Base-by-base conservation (phyloP, 768 basidiomycete genomes). In the Mycena alexandri region DNA sequence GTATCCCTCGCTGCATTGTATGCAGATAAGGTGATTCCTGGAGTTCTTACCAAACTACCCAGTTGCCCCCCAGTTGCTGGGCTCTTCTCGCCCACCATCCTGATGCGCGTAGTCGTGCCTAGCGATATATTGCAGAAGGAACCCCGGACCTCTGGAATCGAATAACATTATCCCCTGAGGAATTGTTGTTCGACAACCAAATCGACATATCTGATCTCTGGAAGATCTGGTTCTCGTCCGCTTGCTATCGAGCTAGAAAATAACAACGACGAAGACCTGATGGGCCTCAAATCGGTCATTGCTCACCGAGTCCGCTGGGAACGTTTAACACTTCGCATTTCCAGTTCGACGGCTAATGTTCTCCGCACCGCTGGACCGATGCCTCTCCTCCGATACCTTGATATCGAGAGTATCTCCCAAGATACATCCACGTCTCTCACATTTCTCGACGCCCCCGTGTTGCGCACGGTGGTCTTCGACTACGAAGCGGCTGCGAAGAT, bases 21-120 rank as follows among this genome's bases (percentile, higher is more conserved):
- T n/a, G n/a, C n/a, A n/a, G n/a, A n/a, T n/a, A n/a, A n/a, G n/a
- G n/a, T n/a, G n/a, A 10, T 60, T 60, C 48, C 1, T 41, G 3
- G 21, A 51, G 13, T 51, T 50, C 48, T 21, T 60, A 17, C 59
- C 59, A 6, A 6, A 38, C 34, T 51, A 60, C 34, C 59, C 58
- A 7, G 16, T 10, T 42, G 48, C 36, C 48, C 59, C 0, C 38
- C 59, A 0, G 7, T 9, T 5, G 10, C 21, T 2, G 58, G 46
- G 16, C 0, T 7, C 19, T 48, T 51, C 10, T 48, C 58, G 21
- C 59, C 59, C 10, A 25, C 10, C 24, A 3, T 42, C 11, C 47
- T 60, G 21, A n/a, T 36, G 5, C 47, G 29, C 10, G 50, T 60
- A 17, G 48, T 10, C 36, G 21, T 3, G n/a, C 24, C 19, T 60